A percentile compares a stretch with the other conserved stretches of the same genome.
phyloP scores from a whole-genome alignment of 2,329 filamentous ascomycete genomes.

The Diaporthe ampelina region DNA sequence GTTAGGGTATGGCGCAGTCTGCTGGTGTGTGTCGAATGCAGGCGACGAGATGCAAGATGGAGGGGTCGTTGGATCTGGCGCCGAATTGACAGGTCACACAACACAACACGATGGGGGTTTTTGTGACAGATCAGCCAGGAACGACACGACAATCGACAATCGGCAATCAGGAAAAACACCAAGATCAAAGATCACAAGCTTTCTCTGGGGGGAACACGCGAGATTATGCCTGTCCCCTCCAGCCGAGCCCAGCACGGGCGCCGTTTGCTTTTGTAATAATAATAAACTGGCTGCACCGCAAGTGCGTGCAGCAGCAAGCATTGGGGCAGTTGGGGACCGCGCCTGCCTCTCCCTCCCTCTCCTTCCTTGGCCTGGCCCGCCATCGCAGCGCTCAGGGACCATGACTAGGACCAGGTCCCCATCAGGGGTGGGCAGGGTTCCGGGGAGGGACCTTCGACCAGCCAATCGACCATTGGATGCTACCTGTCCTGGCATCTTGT shows the following conservation, averaged over 20 bases:
- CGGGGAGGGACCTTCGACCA: neutral
- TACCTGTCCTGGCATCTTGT: constrained; percentile 4
- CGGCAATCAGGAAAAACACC: neutral
- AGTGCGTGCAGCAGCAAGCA: neutral
- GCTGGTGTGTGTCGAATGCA: neutral
- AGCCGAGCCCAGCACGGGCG: neutral
- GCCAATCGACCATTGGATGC: constrained; percentile 2
- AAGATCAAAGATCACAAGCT: constrained; percentile 24
- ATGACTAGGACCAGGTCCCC: constrained; percentile 21
- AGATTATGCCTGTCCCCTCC: constrained; percentile 12
- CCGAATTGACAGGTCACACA: constrained; percentile 16
- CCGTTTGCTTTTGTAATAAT: constrained; percentile 18
- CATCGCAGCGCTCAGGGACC: constrained; percentile 30
- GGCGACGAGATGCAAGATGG: neutral
- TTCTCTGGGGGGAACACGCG: constrained; percentile 6
- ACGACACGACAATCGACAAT: neutral
- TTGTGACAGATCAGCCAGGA: constrained; percentile 22
- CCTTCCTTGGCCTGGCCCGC: neutral
- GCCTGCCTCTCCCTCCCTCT: neutral
- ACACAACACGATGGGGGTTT: constrained; percentile 15
- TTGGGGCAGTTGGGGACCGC: neutral
- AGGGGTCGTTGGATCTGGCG: constrained; percentile 9
- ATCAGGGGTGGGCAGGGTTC: neutral
- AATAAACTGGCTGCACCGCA: too few species aligned
- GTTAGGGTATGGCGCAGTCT: neutral